A percentile compares a stretch with the other conserved stretches of the same genome.
These are phyloP conservation scores for Alternaria sp. DNA, from an alignment of 2,329 filamentous ascomycete species.

Conservation along the genomic window DNA sequence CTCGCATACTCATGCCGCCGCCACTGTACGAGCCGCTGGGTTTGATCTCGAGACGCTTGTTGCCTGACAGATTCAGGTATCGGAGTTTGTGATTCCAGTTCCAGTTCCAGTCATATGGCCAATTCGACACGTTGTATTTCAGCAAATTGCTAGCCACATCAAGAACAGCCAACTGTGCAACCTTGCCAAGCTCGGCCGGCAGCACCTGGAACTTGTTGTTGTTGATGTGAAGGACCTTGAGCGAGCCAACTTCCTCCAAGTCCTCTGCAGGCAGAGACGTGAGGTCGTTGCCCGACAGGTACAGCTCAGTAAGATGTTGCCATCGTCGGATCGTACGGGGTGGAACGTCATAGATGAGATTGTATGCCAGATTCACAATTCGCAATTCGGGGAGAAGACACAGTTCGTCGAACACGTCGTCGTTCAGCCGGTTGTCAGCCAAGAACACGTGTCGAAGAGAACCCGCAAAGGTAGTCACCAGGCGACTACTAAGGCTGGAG, in stretches of 20 bases:
- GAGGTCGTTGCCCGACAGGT: constrained; percentile 92
- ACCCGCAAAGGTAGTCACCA: constrained; percentile 85
- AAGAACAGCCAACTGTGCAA: constrained; percentile 87
- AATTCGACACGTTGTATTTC: constrained; percentile 99
- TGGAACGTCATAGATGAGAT: constrained; percentile 90
- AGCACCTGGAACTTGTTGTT: constrained; percentile 97
- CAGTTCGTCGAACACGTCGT: constrained; percentile 94
- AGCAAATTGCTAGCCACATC: constrained; percentile 94
- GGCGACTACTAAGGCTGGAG: constrained; percentile 79
- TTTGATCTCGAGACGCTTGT: constrained; percentile 92
- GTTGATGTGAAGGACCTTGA: constrained; percentile 94
- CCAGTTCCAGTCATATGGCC: constrained; percentile 99
- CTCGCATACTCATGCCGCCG: constrained; percentile 50
- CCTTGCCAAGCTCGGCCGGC: constrained; percentile 92
- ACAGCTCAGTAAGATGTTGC: constrained; percentile 88
- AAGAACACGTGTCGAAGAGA: constrained; percentile 85
- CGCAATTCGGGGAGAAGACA: constrained; percentile 81
- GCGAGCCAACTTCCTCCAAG: constrained; percentile 82
- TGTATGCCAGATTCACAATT: constrained; percentile 92
- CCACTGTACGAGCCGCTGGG: constrained; percentile 64
- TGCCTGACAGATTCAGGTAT: constrained; percentile 95
- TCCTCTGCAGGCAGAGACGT: constrained; percentile 92
- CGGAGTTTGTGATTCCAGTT: constrained; percentile 95
- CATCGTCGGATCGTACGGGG: constrained; percentile 86
- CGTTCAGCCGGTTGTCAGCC: constrained; percentile 91